phyloP scores from a whole-genome alignment of 305 asterid genomes.

The Fraxinus paxiana region DNA sequence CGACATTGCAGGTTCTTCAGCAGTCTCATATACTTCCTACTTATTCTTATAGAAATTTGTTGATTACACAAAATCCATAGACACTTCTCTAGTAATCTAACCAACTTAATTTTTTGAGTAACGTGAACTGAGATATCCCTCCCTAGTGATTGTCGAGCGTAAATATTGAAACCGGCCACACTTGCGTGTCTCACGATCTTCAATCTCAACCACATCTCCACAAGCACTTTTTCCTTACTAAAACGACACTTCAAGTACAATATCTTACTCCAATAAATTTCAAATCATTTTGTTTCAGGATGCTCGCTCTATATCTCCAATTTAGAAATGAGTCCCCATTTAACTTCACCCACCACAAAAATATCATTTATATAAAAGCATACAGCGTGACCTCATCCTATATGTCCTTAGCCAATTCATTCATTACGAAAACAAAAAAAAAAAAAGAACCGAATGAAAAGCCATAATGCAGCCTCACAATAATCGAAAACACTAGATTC shows the following conservation, averaged over 20 bases:
- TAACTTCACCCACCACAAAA: neutral
- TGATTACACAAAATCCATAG: neutral
- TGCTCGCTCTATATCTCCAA: neutral
- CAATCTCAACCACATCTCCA: neutral
- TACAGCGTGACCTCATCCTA: neutral
- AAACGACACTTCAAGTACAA: neutral
- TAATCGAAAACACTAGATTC: neutral
- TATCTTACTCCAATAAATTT: neutral
- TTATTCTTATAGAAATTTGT: neutral
- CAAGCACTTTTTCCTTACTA: neutral
- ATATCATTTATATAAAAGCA: neutral
- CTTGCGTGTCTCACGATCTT: neutral
- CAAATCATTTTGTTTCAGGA: neutral
- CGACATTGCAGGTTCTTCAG: neutral
- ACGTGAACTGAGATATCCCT: neutral
- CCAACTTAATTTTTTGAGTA: neutral
- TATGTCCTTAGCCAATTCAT: neutral
- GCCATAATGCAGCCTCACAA: neutral
- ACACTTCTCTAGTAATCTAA: neutral
- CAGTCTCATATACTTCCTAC: neutral
- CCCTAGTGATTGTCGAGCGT: neutral
- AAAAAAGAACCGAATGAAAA: neutral
- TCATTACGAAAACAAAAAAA: neutral
- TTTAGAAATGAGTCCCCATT: neutral
- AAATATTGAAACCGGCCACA: neutral